Base-by-base conservation (phyloP, 148 eudicot species). In the Tetragonia tetragonoides region DNA sequence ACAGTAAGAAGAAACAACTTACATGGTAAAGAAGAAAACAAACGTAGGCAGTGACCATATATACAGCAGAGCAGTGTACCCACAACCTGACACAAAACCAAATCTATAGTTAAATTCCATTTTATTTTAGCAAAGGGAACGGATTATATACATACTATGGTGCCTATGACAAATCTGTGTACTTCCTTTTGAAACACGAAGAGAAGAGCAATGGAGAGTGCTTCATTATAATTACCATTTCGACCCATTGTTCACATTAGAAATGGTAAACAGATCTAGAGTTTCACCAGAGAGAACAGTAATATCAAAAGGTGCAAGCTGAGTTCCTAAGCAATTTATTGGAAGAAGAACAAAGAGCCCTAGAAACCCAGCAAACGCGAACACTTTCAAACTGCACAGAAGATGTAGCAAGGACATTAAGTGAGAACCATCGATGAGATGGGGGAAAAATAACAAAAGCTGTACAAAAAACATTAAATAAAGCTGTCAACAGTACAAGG, bases 271-370 rank as follows among this genome's bases (percentile, higher is more conserved):
- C 61, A 90, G 80, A 72, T 88, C 93, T 88, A 92, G 67, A 40
- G 93, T 84, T 80, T 86, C 85, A 56, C 78, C 82, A 63, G 97
- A 83, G 62, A 92, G 67, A 65, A 81, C 81, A n/a, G 88, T 78
- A 24, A 90, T 80, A 66, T 86, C 88, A 15, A 90, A 75, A 7
- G 78, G 66, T 73, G 79, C 82, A 78, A 92, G 86, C 81, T 86
- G 89, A 75, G 84, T 75, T 66, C 97, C 97, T 7, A 91, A 68
- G 84, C 88, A 86, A 81, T 92, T 90, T 54, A 92, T 82, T 68
- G 97, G 97, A 81, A 92, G 89, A 76, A 92, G 89, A 74, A 92
- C 78, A 73, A 92, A 88, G 81, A 92, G 60, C 64, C 93, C 97
- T 70, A 92, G 80, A 80, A 87, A 70, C 76, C 93, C 93, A 75